These are phyloP conservation scores for Globisporangium okanoganense DNA, from an alignment of 352 stramenopile species.

Conservation along the genomic window DNA sequence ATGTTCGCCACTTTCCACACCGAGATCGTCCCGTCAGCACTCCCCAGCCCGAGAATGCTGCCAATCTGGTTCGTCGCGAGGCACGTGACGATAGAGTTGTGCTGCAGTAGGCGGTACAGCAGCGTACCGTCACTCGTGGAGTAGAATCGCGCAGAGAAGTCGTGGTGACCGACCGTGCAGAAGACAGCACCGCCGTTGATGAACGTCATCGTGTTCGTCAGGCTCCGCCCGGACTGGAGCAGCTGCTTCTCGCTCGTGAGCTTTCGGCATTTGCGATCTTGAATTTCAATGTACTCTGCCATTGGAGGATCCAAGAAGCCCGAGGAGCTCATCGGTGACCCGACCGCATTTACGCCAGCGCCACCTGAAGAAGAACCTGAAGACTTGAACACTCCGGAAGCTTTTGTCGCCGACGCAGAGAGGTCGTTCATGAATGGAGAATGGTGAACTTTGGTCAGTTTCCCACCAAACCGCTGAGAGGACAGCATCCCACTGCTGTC, in stretches of 20 bases:
- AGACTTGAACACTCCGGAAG: slow-evolving; percentile 39
- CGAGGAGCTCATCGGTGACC: slow-evolving; percentile 1
- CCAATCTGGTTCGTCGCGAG: slow-evolving; percentile 44
- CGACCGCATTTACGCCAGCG: background rate
- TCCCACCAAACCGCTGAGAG: slow-evolving; percentile 58
- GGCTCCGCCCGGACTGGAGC: slow-evolving; percentile 8
- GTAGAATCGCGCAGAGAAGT: slow-evolving; percentile 77
- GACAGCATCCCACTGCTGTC: slow-evolving; percentile 69
- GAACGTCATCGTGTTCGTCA: slow-evolving; percentile 37
- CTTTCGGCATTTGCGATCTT: slow-evolving; percentile 64
- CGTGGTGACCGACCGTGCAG: slow-evolving; percentile 67
- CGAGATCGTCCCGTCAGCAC: slow-evolving; percentile 69
- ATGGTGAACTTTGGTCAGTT: slow-evolving; percentile 49
- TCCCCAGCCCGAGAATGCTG: slow-evolving; percentile 49
- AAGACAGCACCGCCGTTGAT: slow-evolving; percentile 50
- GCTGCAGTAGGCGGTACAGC: slow-evolving; percentile 67
- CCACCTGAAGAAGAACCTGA: background rate
- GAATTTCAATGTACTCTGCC: slow-evolving; percentile 48
- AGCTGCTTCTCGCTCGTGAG: slow-evolving; percentile 46
- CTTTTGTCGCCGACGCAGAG: slow-evolving; percentile 34
- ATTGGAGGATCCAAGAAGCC: slow-evolving; percentile 17
- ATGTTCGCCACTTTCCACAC: slow-evolving; percentile 72
- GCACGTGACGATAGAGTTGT: slow-evolving; percentile 67
- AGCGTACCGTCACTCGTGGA: slow-evolving; percentile 64
- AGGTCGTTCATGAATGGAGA: slow-evolving; percentile 45